Evolutionary conservation across 805 yeast species (phyloP).

Genomic region (Lachancea meyersii): DNA sequence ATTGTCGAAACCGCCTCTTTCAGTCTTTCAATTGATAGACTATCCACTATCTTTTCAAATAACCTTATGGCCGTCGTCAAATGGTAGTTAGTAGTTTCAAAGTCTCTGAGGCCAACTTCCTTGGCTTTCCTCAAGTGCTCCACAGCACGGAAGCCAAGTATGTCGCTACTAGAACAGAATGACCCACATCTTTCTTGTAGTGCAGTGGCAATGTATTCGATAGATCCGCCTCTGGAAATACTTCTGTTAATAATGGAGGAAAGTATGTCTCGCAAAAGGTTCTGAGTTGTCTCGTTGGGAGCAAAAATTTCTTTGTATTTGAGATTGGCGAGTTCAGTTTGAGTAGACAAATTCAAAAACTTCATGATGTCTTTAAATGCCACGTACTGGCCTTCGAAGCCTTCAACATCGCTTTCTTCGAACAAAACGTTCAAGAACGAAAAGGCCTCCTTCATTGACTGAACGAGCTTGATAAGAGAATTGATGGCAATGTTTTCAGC

Average conservation of each 20-base stretch:
- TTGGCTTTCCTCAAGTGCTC: conserved; percentile 87
- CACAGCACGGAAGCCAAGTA: conserved; percentile 85
- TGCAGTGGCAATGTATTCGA: conserved; percentile 80
- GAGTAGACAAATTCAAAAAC: conserved; percentile 61
- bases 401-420: conserved; percentile 54
- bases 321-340: conserved; percentile 57
- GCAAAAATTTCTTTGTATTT: conserved; percentile 74
- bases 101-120: conserved; percentile 63
- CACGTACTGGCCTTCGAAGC: conserved; percentile 29
- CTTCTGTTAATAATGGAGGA: conserved; percentile 85
- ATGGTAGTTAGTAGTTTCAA: conserved; percentile 60
- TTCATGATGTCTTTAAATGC: conserved; percentile 63
- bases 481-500: conserved; percentile 88
- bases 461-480: conserved; percentile 66
- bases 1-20: conserved; percentile 75
- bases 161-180: conserved; percentile 91
- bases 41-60: conserved; percentile 73
- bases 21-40: conserved; percentile 69
- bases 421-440: conserved; percentile 78
- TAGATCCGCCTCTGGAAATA: conserved; percentile 86
- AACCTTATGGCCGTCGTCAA: conserved; percentile 68
- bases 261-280: conserved; percentile 75
- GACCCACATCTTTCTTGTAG: conserved; percentile 91
- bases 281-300: conserved; percentile 47
- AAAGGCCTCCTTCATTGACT: conserved; percentile 79